Evolutionary conservation across 2,329 filamentous ascomycete species (phyloP), one percentile per base, ranked within the genome.

Genomic region (Ophiostoma tasmaniense): DNA sequence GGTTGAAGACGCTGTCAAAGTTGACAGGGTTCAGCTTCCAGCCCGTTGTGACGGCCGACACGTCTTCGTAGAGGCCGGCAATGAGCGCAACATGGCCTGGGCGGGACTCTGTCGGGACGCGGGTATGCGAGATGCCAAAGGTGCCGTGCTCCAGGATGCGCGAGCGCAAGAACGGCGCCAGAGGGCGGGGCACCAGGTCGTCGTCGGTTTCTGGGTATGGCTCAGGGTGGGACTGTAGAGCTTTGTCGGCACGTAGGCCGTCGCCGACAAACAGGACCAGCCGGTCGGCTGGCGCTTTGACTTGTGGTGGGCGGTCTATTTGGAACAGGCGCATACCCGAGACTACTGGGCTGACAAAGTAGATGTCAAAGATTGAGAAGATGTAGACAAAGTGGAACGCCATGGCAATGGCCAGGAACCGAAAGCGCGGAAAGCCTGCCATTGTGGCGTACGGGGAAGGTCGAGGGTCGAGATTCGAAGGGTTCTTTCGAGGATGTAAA

Each of bases 11-110:
- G 75, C 94, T 98, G 80, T 99, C 95, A 76, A 99, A 99, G 76
- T 98, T 91, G 76, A 99, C 95, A 0, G 95, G 95, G 77, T 99
- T 99, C 74, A 97, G 81, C 80, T 99, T 98, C 95, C 95, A 99
- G 20, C 95, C 95, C 0, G 96, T 99, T 37, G 91, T 96, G 25
- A 99, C 95, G 1, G 95, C 91, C 42, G 95, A 98, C 1, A 99
- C 95, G 82, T 99, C 95, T 79, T 99, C 95, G 77, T 99, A 99
- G 50, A 99, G 81, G 4, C 95, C 95, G 7, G 95, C 95, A 75
- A 99, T 99, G 68, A 99, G 85, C 45, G 95, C 96, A 70, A 99
- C 95, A 82, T 99, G 95, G 20, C 95, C 95, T 0, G 95, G 95
- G 25, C 95, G 87, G 22, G 95, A 99, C 79, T 99, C 95, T 28